Base-by-base conservation (phyloP, 345 rosid species). In the Citrus reticulata region DNA sequence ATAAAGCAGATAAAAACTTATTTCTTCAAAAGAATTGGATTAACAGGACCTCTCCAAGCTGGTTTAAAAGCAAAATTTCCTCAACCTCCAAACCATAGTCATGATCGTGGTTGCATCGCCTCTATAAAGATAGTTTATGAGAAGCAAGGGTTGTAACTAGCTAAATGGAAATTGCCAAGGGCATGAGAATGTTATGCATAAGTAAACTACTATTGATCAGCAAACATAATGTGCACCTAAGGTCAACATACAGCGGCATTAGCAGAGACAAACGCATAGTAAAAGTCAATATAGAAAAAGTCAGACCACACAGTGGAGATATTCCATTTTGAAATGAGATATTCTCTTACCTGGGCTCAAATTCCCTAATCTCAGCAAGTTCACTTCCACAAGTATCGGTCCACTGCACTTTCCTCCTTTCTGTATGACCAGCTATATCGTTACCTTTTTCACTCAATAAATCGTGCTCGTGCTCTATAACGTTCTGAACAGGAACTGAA, bases 391-490 rank as follows among this genome's bases (percentile, higher is more conserved):
- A 88, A 78, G 88, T 88, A 91, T 96, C 98, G 9, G 91, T 90
- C 99, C 99, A 96, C 85, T 92, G 98, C 84, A 96, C 98, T 90
- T 88, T 96, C 80, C 95, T 84, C 81, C 84, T 85, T 27, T 86
- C 96, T 27, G 74, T 72, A 72, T 89, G 88, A 75, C 86, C 87
- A 61, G 84, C 76, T 37, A 80, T 75, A 78, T 85, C 78, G 8
- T 70, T 84, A 75, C 86, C 88, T 84, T 81, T 90, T 63, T 86
- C 93, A 70, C 58, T 60, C 80, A 81, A 72, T 10, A 42, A 42
- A 10, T 42, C 51, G 51, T 51, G 79, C 73, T 85, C 83, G 25
- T 61, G 49, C 34, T 86, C 92, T 85, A 84, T 81, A 63, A 79
- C 84, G 61, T 77, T 78, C 82, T 70, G 90, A 57, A 81, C 86